Evolutionary conservation across 306 rosid species (phyloP).

Genomic region (Phaseolus lunatus): DNA sequence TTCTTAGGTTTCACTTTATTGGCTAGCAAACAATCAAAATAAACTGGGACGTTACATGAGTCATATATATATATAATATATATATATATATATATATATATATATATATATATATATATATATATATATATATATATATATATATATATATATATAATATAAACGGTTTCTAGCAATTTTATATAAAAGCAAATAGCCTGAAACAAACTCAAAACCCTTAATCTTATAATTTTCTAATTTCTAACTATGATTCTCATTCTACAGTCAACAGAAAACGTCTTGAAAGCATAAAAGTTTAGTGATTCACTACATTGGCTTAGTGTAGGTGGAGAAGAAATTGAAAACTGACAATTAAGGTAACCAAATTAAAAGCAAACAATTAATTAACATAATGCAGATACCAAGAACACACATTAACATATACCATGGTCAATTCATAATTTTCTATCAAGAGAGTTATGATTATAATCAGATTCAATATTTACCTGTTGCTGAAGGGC

Average conservation of each 20-base stretch:
- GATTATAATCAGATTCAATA: too few species aligned
- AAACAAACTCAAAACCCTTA: background rate
- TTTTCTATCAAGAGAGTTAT: background rate
- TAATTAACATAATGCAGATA: background rate
- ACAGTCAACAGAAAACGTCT: background rate
- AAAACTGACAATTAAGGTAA: conserved; percentile 1
- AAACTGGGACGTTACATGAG: conserved; percentile 7
- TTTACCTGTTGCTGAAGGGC: conserved; percentile 95
- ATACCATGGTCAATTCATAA: background rate
- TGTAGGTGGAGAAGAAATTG: background rate
- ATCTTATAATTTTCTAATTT: background rate
- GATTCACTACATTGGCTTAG: conserved; percentile 9
- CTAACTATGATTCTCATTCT: conserved; percentile 4
- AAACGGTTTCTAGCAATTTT: background rate
- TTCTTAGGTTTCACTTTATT: conserved; percentile 16
- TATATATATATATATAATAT: too few species aligned
- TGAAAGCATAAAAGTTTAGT: conserved; percentile 2
- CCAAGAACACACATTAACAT: background rate
- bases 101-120: too few species aligned
- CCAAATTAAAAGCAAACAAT: conserved; percentile 16
- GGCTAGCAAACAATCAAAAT: conserved; percentile 36
- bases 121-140: too few species aligned
- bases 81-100: too few species aligned
- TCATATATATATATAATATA: background rate
- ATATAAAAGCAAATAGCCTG: background rate